A percentile compares a stretch with the other conserved stretches of the same genome.
These are phyloP conservation scores for Geotrichum reessii DNA, from an alignment of 1,139 yeast genomes.

Conservation along the genomic window DNA sequence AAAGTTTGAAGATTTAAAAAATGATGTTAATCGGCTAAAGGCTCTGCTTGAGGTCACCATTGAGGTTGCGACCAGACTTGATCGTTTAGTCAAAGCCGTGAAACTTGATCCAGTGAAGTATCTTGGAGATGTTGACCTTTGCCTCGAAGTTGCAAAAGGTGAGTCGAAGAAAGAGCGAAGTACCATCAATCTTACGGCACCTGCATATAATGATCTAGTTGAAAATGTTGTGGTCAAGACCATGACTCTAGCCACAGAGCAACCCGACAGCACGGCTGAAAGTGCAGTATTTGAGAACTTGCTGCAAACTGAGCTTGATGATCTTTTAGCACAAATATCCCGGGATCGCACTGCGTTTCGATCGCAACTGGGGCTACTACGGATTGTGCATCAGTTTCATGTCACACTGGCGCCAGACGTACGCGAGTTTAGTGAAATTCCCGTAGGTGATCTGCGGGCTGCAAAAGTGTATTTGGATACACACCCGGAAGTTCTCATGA, in stretches of 20 bases:
- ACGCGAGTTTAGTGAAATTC: conserved; percentile 54
- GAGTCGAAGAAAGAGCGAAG: conserved; percentile 29
- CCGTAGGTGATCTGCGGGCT: conserved; percentile 43
- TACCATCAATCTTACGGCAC: conserved; percentile 41
- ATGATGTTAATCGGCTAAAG: conserved; percentile 60
- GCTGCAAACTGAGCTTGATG: conserved; percentile 33
- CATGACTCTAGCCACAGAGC: conserved; percentile 54
- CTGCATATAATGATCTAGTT: conserved; percentile 86
- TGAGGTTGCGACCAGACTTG: conserved; percentile 67
- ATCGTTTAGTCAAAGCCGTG: conserved; percentile 45
- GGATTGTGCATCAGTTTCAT: background rate
- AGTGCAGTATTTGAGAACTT: conserved; percentile 29
- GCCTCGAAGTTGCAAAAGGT: conserved; percentile 22
- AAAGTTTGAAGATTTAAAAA: conserved; percentile 30
- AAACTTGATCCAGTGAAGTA: conserved; percentile 1
- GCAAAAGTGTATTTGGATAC: conserved; percentile 49
- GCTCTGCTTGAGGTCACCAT: conserved; percentile 72
- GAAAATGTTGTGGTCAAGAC: conserved; percentile 74
- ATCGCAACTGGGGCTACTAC: background rate
- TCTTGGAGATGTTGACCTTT: conserved; percentile 9
- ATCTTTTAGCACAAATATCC: conserved; percentile 37
- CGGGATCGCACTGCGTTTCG: conserved; percentile 56
- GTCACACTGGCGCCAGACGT: background rate
- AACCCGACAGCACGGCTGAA: conserved; percentile 38
- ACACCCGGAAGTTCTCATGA: conserved; percentile 52